Base-by-base conservation (phyloP, 805 yeast species). In the Cyberlindnera japonica region DNA sequence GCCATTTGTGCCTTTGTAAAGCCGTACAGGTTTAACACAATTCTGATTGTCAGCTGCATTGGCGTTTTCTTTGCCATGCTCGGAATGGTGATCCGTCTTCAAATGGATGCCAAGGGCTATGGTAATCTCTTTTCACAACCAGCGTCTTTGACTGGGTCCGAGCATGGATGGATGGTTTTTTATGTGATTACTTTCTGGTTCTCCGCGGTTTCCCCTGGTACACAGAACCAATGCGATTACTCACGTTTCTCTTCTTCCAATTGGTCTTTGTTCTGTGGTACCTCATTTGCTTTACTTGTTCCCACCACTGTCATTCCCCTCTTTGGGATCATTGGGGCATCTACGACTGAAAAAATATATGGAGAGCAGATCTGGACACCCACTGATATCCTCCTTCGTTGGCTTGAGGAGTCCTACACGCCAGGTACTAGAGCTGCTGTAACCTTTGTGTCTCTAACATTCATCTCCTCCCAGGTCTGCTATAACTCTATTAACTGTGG, bases 1-100 rank as follows among this genome's bases (percentile, higher is more conserved):
- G 55, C 65, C 7, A 64, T 67, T n/a, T 60, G 65, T 43, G 64
- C 68, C 38, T 57, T 57, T 33, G 40, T 69, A 41, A 68, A 63
- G 43, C 79, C 79, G 7, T 69, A 71, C 45, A 63, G 55, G 28
- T 57, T 67, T 50, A 65, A 67, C 48, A 45, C 44, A 15, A 50
- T 62, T 16, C 49, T 68, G 36, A 62, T 62, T 31, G 37, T 49
- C 23, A 56, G 68, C 13, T 65, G 70, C 38, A 45, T 56, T 11
- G 52, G 62, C 12, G 58, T 66, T 13, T 61, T 63, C 41, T 58
- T 62, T 35, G 63, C 70, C 2, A 66, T 69, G 67, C 29, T 68
- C 29, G 69, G 67, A 10, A 62, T 69, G 56, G 55, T 63, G 33
- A 61, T 62, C 40, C 65, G 58, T 39, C 42, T 64, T 29, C 39